Evolutionary conservation across 139 green algal genomes (phyloP).

Genomic region (Penium margaritaceum): DNA sequence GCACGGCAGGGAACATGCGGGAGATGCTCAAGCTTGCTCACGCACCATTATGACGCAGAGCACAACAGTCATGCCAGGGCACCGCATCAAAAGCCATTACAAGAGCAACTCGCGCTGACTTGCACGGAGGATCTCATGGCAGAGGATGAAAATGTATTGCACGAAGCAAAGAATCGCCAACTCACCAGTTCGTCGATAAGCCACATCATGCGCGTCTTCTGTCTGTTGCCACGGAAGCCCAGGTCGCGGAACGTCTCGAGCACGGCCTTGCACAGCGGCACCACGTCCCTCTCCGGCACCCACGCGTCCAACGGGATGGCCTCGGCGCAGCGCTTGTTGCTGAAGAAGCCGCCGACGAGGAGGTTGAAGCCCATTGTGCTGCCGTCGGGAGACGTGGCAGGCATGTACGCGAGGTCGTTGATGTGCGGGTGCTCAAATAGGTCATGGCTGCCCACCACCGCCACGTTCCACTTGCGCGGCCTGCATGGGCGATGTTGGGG

Average conservation of each 20-base stretch:
- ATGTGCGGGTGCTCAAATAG: slow-evolving; percentile 96
- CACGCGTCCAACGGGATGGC: slow-evolving; percentile 76
- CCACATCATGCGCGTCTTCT: slow-evolving; percentile 92
- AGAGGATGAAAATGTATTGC: neutral
- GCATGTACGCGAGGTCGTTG: slow-evolving; percentile 91
- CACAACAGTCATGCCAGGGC: too few relatives aligned
- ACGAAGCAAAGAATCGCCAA: neutral
- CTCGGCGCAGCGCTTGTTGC: slow-evolving; percentile 80
- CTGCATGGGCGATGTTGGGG: neutral
- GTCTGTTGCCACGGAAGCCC: slow-evolving; percentile 70
- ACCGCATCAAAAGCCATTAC: too few relatives aligned
- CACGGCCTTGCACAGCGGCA: slow-evolving; percentile 41
- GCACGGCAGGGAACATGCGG: too few relatives aligned
- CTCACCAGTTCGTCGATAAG: slow-evolving; percentile 72
- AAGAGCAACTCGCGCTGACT: too few relatives aligned
- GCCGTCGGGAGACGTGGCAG: slow-evolving; percentile 53
- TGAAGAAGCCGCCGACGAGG: slow-evolving; percentile 90
- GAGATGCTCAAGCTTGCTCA: too few relatives aligned
- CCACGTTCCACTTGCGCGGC: slow-evolving; percentile 86
- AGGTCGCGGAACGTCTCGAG: slow-evolving; percentile 69
- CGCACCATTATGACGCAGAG: too few relatives aligned
- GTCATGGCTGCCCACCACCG: slow-evolving; percentile 73
- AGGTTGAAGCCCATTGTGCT: slow-evolving; percentile 65
- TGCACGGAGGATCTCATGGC: too few relatives aligned
- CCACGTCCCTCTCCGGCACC: slow-evolving; percentile 52